Base-by-base conservation (phyloP, 78 protist genomes). In the Carpediemonas membranifera region DNA sequence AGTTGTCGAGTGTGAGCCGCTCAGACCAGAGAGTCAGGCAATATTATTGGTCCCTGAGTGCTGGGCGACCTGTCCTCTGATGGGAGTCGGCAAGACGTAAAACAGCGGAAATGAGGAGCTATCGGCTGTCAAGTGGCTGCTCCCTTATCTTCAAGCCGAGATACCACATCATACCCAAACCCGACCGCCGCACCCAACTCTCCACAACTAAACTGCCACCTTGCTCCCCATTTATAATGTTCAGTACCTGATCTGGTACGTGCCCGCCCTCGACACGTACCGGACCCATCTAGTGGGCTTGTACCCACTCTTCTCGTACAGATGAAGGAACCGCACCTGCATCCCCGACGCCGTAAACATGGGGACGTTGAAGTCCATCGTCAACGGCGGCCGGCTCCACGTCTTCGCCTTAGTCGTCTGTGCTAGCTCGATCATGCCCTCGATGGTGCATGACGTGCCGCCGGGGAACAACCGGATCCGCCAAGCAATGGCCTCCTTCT, bases 311-410 rank as follows among this genome's bases (percentile, higher is more conserved):
- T 72, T 64, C 73, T 84, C 79, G 34, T 43, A 0, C 16, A 87
- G 83, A 77, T 91, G 89, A 44, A 92, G 60, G 80, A 86, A 92
- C 35, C 93, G 80, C 21, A 95, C 96, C 43, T 82, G 80, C 76
- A 94, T 77, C 15, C 97, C 97, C 33, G 92, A 85, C 27, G 95
- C 87, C 13, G 97, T 65, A 31, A 86, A 84, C 96, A 92, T 90
- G n/a, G 59, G n/a, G 1, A 74, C 81, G 83, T 86, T 87, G 87
- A 90, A 94, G 37, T 83, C 75, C 90, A 94, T 74, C 2, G 87
- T 47, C 74, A 94, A 88, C 15, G 96, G 96, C 14, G 96, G 94
- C 55, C 90, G 47, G 30, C 82, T 55, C 96, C 95, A 85, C n/a
- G 83, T 60, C 55, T 43, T 52, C 66, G 47, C 47, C 47, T 13